Base-by-base conservation (phyloP, 225 moss, liverwort and hornwort species). In the Physcomitrium patens region DNA sequence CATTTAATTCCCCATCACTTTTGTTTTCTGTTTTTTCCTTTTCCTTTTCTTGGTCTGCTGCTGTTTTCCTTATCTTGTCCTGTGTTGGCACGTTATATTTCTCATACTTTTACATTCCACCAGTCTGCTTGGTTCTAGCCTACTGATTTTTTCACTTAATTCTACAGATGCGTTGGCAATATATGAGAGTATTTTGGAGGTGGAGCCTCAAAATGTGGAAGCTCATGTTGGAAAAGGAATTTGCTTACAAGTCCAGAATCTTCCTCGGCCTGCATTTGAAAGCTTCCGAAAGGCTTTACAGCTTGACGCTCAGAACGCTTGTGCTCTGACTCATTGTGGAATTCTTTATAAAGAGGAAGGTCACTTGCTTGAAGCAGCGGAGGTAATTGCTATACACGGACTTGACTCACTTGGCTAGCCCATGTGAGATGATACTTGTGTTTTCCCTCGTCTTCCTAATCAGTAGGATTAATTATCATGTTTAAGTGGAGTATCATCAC, bases 341-440 rank as follows among this genome's bases (percentile, higher is more conserved):
- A 81, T 94, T 70, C 63, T 94, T 64, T 94, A 94, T 76, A 94
- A 94, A 81, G 94, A 94, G 77, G 91, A 94, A 73, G 94, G 94
- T 14, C 91, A 88, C 81, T 81, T 94, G 65, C 83, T 91, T 55
- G 90, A 94, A 82, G 94, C 94, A 74, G 90, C 94, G 60, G 91
- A 94, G 94, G 93, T 94, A 79, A 61, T 11, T 72, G n/a, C 49
- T 43, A 49, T 51, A 28, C 57, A 52, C 19, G 63, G 18, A 14
- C 49, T 44, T 47, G 44, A 53, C 61, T 48, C 24, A 65, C 74
- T 51, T 69, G 20, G 12, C 16, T 52, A 52, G 18, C 22, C 54
- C 31, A 13, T 7, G 4, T 37, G 31, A 43, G 13, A 66, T 51
- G 59, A 24, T 65, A 23, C 57, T 78, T 7, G 48, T 42, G 17